Base-by-base conservation (phyloP, 177 flowering plant species). In the Vitis hybrid region DNA sequence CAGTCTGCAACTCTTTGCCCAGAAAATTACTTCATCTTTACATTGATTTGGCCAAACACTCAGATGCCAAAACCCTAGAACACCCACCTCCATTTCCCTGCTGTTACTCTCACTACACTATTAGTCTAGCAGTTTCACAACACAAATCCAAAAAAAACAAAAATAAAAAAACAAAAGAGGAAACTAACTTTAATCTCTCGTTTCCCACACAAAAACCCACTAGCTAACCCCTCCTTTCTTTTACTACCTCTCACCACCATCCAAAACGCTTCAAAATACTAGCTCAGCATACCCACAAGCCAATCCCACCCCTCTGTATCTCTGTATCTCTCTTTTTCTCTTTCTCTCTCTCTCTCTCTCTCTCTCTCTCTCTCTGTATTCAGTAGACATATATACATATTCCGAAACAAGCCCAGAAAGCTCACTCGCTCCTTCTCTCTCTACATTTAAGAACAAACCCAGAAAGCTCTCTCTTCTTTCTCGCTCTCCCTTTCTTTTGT, bases 291-390 rank as follows among this genome's bases (percentile, higher is more conserved):
- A 27, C 30, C 30, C 30, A 27, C 30, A 27, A 27, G 5, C 30
- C 30, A 27, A 0, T 27, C 30, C 30, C 30, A 27, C 30, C 5
- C 30, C 5, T 27, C 30, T 27, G 30, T 27, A 27, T 27, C 30
- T 27, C 30, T 27, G 30, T 27, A 27, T 27, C 30, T 27, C 30
- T 24, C 11, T 40, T 2, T 18, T 55, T 65, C 35, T 18, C 32
- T 52, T 7, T 18, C 15, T 40, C 11, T 56, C 62, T 56, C 62
- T 46, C 48, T 56, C 67, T 27, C 63, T 68, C 75, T n/a, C n/a
- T 67, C 70, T 64, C 77, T 32, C 61, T 56, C 73, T 71, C 60
- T 64, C 72, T 66, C 72, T 49, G 18, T 18, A 4, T 14, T 49
- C 71, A 56, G 46, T 40, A 7, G 1, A 40, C 1, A 35, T 35